phyloP scores from a whole-genome alignment of 148 eudicot genomes.

The Polygonum maritimum region DNA sequence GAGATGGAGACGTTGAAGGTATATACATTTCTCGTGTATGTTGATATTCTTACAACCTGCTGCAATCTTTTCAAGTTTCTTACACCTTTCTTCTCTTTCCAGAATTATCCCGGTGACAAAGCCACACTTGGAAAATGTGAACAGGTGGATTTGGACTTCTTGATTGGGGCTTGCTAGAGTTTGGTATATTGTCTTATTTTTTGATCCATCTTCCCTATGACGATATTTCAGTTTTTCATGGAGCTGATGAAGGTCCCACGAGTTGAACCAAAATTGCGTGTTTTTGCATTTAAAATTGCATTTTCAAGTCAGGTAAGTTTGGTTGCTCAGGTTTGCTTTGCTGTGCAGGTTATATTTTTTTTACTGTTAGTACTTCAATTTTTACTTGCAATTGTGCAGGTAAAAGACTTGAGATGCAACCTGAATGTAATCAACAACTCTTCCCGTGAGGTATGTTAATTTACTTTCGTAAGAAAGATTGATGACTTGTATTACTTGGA shows the following conservation, averaged over 20 bases:
- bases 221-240: slow-evolving; percentile 70
- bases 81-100: slow-evolving; percentile 19
- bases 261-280: slow-evolving; percentile 90
- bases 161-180: neutral
- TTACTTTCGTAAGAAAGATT: neutral
- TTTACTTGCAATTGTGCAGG: slow-evolving; percentile 27
- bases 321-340: neutral
- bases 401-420: slow-evolving; percentile 61
- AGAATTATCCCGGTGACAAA: slow-evolving; percentile 83
- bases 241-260: slow-evolving; percentile 98
- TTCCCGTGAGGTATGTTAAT: slow-evolving; percentile 63
- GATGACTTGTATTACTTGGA: neutral
- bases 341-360: neutral
- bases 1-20: slow-evolving; percentile 93
- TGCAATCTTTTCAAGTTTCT: slow-evolving; percentile 1
- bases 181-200: slow-evolving; percentile 10
- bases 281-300: slow-evolving; percentile 83
- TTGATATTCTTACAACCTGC: neutral
- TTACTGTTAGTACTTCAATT: neutral
- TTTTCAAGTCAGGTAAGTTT: slow-evolving; percentile 69
- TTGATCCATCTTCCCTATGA: slow-evolving; percentile 19
- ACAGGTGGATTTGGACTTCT: slow-evolving; percentile 43
- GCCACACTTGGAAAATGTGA: slow-evolving; percentile 98
- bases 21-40: neutral
- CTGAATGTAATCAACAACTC: slow-evolving; percentile 73